phyloP scores from a whole-genome alignment of 2,329 filamentous ascomycete genomes.

The Curvularia verruculosa region DNA sequence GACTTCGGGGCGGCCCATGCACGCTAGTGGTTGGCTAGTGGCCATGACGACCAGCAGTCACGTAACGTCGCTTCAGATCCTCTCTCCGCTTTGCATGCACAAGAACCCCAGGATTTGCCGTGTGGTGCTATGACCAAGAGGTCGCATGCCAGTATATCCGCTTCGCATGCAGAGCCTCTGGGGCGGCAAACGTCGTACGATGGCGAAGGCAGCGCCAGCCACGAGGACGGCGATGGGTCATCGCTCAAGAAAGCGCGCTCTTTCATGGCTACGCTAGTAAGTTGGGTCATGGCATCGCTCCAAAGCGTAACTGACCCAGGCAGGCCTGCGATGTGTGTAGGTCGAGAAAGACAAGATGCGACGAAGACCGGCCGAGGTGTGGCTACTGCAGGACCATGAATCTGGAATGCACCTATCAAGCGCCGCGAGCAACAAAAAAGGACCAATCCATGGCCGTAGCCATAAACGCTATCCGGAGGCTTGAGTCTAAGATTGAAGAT shows the following conservation, averaged over 20 bases:
- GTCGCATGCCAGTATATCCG: constrained; percentile 29
- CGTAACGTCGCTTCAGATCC: constrained; percentile 1
- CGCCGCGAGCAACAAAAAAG: constrained; percentile 61
- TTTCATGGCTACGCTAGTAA: constrained; percentile 46
- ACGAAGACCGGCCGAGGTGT: constrained; percentile 60
- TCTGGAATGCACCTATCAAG: constrained; percentile 59
- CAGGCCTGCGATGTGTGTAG: constrained; percentile 61
- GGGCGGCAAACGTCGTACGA: constrained; percentile 27
- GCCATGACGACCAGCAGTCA: constrained; percentile 5
- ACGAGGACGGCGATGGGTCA: constrained; percentile 33
- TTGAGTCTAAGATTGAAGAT: constrained; percentile 60
- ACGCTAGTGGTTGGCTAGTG: constrained; percentile 5
- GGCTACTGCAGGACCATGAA: constrained; percentile 58
- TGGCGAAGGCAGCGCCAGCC: constrained; percentile 31
- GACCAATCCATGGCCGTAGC: constrained; percentile 62
- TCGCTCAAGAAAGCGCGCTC: constrained; percentile 43
- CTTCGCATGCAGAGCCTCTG: constrained; percentile 25
- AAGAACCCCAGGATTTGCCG: constrained; percentile 3
- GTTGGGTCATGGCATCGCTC: neutral
- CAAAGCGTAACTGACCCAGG: constrained; percentile 11
- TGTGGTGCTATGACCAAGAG: constrained; percentile 48
- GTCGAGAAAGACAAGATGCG: constrained; percentile 61
- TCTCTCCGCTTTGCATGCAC: constrained; percentile 9
- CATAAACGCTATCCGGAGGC: constrained; percentile 60
- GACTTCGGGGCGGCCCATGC: constrained; percentile 9